These are phyloP conservation scores for Coriolopsis trogii DNA, from an alignment of 1,284 basidiomycete genomes.

Conservation along the genomic window DNA sequence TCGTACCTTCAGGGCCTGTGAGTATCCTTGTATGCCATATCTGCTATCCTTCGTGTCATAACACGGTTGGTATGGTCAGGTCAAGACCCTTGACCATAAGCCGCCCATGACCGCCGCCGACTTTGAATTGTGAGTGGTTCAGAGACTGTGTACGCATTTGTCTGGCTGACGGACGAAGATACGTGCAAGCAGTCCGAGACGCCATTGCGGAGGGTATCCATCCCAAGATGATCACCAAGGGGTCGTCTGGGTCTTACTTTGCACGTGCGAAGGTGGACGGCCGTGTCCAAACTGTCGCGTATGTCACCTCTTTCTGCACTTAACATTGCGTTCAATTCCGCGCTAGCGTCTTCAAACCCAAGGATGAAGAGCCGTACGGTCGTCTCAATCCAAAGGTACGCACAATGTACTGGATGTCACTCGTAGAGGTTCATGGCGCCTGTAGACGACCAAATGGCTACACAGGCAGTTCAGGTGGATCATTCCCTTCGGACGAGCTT, in stretches of 20 bases:
- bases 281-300: slow-evolving; percentile 78
- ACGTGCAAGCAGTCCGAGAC: slow-evolving; percentile 65
- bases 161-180: slow-evolving; percentile 41
- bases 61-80: slow-evolving; percentile 35
- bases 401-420: no score
- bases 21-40: neutral
- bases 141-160: neutral
- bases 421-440: no score
- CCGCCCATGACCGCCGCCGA: slow-evolving; percentile 72
- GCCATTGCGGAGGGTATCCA: slow-evolving; percentile 80
- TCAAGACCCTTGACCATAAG: slow-evolving; percentile 79
- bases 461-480: slow-evolving; percentile 86
- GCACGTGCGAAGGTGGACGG: slow-evolving; percentile 75
- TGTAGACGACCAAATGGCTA: slow-evolving; percentile 92
- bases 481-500: slow-evolving; percentile 84
- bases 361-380: slow-evolving; percentile 88
- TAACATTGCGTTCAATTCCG: slow-evolving; percentile 2
- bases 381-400: slow-evolving; percentile 82
- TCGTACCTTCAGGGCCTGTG: slow-evolving; percentile 28
- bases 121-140: slow-evolving; percentile 62
- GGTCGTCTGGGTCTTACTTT: slow-evolving; percentile 88
- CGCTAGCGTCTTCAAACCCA: slow-evolving; percentile 83
- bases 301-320: slow-evolving; percentile 33
- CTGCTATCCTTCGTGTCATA: neutral
- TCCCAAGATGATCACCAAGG: slow-evolving; percentile 87